phyloP scores from a whole-genome alignment of 441 rosid genomes.

The Croton setiger region DNA sequence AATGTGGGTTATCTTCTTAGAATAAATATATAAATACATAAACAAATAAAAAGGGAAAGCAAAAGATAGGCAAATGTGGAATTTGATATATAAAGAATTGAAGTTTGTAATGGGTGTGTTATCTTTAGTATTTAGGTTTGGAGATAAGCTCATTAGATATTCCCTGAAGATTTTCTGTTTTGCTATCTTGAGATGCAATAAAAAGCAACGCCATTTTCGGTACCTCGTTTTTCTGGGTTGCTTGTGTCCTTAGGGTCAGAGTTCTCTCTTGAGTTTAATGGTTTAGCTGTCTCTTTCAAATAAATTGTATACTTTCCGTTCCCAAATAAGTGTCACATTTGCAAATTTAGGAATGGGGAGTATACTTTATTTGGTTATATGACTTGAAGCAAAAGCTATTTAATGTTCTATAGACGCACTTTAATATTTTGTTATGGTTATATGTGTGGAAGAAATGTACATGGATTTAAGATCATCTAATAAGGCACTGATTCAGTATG shows the following conservation, averaged over 20 bases:
- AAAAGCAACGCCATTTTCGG: background rate
- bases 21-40: no score
- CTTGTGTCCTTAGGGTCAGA: background rate
- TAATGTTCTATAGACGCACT: background rate
- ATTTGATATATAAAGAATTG: background rate
- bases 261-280: background rate
- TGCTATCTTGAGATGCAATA: background rate
- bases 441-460: background rate
- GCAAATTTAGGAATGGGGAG: no score
- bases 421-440: background rate
- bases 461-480: background rate
- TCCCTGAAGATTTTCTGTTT: background rate
- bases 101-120: background rate
- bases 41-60: no score
- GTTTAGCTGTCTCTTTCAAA: background rate
- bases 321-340: no score
- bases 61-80: background rate
- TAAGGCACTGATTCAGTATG: background rate
- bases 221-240: background rate
- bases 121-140: background rate
- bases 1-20: background rate
- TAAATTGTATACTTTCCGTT: no score
- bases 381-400: background rate
- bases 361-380: no score
- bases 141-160: background rate